Evolutionary conservation across 2,329 filamentous ascomycete genomes (phyloP).

Genomic region (Colletotrichum noveboracense): DNA sequence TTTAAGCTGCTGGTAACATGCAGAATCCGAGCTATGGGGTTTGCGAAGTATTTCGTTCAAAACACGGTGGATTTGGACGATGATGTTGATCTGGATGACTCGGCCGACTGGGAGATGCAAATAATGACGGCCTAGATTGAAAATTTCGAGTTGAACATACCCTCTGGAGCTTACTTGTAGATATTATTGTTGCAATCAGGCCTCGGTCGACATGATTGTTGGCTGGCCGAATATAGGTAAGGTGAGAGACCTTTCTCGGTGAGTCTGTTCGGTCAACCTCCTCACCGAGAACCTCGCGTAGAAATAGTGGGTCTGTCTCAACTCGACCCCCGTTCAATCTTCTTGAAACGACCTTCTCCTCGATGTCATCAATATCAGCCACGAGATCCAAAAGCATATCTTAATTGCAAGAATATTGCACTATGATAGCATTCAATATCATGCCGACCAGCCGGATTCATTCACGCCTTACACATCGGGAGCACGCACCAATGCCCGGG

Average conservation of each 20-base stretch:
- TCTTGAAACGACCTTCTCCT: not conserved
- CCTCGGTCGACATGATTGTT: too few relatives aligned
- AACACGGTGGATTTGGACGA: not conserved
- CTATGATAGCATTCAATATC: not conserved
- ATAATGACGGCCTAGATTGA: too few relatives aligned
- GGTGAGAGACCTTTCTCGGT: not conserved
- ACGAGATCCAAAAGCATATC: not conserved
- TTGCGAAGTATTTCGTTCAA: not conserved
- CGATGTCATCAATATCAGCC: not conserved
- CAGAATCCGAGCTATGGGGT: not conserved
- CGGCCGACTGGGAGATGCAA: not conserved
- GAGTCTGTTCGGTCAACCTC: fast-evolving
- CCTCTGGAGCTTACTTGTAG: too few relatives aligned
- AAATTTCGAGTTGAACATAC: too few relatives aligned
- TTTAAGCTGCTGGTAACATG: not conserved
- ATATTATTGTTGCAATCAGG: too few relatives aligned
- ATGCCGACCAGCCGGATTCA: not conserved
- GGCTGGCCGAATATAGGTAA: too few relatives aligned
- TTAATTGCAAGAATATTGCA: not conserved
- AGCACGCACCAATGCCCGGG: not conserved
- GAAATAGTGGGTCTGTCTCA: not conserved
- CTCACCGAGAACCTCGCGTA: not conserved
- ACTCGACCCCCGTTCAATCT: not conserved
- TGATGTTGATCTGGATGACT: not conserved
- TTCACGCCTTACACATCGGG: not conserved